A percentile compares a stretch with the other conserved stretches of the same genome.
These are phyloP conservation scores for Phaeophleospora eucalypticola DNA, from an alignment of 2,329 filamentous ascomycete genomes.

Conservation along the genomic window DNA sequence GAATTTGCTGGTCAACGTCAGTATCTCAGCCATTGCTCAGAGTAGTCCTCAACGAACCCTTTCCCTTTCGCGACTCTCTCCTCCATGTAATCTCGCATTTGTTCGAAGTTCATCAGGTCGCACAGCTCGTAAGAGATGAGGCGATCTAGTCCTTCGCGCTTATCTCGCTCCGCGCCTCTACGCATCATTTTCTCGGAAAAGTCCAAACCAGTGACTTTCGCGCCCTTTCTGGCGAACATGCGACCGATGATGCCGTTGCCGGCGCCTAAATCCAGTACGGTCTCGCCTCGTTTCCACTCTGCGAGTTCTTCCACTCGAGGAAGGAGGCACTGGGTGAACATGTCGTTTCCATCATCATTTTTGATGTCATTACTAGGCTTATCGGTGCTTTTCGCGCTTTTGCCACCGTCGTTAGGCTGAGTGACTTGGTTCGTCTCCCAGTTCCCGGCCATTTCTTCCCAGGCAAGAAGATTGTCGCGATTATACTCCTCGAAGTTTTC, in stretches of 20 bases:
- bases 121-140: constrained; percentile 34
- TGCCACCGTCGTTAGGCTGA: not conserved
- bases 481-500: constrained; percentile 4
- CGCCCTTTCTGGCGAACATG: constrained; percentile 39
- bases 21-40: not conserved
- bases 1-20: constrained; percentile 31
- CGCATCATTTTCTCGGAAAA: constrained; percentile 42
- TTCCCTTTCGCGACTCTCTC: constrained; percentile 6
- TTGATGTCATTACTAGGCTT: not conserved
- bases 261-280: constrained; percentile 47
- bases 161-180: constrained; percentile 30
- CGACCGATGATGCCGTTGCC: constrained; percentile 49
- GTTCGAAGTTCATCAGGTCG: constrained; percentile 38
- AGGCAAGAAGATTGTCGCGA: constrained; percentile 25
- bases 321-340: constrained; percentile 43
- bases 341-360: constrained; percentile 39
- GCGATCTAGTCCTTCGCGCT: constrained; percentile 11
- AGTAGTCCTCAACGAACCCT: not conserved
- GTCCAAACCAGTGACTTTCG: constrained; percentile 44
- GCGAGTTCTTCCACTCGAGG: constrained; percentile 41
- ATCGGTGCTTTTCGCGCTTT: not conserved
- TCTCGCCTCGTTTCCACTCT: constrained; percentile 23
- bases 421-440: constrained; percentile 38
- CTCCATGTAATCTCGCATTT: constrained; percentile 31
- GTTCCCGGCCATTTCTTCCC: constrained; percentile 41